These are phyloP conservation scores for Selenicereus undatus DNA, from an alignment of 148 eudicot species.

Conservation along the genomic window DNA sequence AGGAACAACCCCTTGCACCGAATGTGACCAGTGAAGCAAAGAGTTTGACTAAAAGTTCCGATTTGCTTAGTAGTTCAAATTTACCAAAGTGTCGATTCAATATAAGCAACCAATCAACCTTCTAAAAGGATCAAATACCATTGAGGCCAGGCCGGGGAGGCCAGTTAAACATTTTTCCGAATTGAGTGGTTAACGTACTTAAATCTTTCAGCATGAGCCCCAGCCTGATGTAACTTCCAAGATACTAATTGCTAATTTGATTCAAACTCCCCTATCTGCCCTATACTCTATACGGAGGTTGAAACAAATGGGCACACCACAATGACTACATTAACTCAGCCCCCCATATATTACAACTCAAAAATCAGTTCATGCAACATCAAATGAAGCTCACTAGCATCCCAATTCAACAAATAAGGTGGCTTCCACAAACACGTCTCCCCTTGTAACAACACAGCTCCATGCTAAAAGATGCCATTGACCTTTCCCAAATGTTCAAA, in stretches of 20 bases:
- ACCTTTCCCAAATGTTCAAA: no score
- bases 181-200: not conserved
- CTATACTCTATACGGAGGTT: not conserved
- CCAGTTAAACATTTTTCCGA: not conserved
- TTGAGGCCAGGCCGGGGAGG: not conserved
- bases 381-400: not conserved
- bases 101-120: no score
- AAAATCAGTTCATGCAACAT: not conserved
- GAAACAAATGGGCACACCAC: not conserved
- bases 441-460: not conserved
- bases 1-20: no score
- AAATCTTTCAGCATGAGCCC: not conserved
- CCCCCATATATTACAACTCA: not conserved
- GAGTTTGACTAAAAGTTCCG: no score
- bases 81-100: no score
- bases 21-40: no score
- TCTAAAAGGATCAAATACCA: no score
- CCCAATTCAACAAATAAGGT: not conserved
- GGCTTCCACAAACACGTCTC: not conserved
- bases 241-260: not conserved
- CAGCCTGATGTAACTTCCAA: not conserved
- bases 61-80: no score
- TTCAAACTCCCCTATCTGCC: not conserved
- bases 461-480: not conserved
- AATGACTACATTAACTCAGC: not conserved